phyloP scores from a whole-genome alignment of 768 basidiomycete species.

The Chalciporus piperatus region DNA sequence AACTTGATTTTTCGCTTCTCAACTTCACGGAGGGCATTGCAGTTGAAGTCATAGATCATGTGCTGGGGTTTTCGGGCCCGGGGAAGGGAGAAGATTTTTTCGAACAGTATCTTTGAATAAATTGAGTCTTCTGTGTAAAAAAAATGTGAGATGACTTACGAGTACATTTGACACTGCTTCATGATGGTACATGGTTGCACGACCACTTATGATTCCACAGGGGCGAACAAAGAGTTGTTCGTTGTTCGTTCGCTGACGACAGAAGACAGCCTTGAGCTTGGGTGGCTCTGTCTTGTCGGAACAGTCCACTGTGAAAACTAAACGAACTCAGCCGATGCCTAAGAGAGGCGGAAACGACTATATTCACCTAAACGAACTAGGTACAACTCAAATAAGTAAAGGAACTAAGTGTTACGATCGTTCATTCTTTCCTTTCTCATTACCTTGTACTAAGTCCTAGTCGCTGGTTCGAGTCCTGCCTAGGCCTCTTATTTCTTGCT shows the following conservation, averaged over 20 bases:
- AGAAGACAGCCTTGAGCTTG: constrained; percentile 26
- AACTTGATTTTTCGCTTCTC: neutral
- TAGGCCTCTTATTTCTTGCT: too few species aligned
- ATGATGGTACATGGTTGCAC: constrained; percentile 7
- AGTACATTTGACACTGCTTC: constrained; percentile 15
- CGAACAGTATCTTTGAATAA: neutral
- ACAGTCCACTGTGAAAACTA: neutral
- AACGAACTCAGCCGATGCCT: too few species aligned
- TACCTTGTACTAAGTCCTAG: too few species aligned
- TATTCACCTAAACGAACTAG: too few species aligned
- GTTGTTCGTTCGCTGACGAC: constrained; percentile 33
- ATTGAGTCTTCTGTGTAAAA: too few species aligned
- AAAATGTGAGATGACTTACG: constrained; percentile 10
- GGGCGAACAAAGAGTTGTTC: constrained; percentile 31
- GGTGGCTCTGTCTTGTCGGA: neutral
- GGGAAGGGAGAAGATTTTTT: neutral
- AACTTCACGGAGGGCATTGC: too few species aligned
- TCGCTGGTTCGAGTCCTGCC: too few species aligned
- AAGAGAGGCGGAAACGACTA: too few species aligned
- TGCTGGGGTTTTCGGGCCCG: neutral
- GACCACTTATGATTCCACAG: constrained; percentile 33
- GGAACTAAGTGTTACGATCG: too few species aligned
- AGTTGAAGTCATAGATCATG: constrained; percentile 26
- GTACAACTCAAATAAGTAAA: too few species aligned
- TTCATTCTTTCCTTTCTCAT: too few species aligned